Percentiles rank a stretch among this genome's conserved stretches.
Conservation (phyloP, 2,329 filamentous ascomycete genomes). For the Cladosporium sp. region DNA sequence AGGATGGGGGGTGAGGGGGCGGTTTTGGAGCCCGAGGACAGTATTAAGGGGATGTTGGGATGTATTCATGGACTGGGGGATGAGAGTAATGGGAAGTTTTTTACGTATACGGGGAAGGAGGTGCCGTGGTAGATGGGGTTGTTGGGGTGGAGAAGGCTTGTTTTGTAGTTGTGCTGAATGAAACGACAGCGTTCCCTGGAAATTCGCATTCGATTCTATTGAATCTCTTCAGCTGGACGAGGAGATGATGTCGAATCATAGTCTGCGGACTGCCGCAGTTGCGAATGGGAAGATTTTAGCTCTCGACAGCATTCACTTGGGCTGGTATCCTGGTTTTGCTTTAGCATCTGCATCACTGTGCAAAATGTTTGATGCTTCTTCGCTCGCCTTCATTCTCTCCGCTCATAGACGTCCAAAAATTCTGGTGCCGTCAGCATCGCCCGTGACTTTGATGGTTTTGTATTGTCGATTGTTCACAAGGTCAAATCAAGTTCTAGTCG, state of each 20-base stretch:
- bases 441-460: too few relatives aligned
- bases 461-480: too few relatives aligned
- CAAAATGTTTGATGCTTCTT: not conserved
- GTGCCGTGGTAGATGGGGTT: slow-evolving; percentile 30
- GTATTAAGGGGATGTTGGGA: slow-evolving; percentile 37
- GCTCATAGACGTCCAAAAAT: too few relatives aligned
- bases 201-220: not conserved
- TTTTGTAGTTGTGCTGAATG: too few relatives aligned
- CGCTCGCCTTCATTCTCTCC: not conserved
- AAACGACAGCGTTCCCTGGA: not conserved
- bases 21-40: slow-evolving; percentile 34
- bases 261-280: not conserved
- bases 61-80: slow-evolving; percentile 30
- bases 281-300: not conserved
- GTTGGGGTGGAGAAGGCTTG: too few relatives aligned
- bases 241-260: not conserved
- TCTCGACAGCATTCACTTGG: not conserved
- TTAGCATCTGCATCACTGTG: not conserved
- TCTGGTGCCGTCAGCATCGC: too few relatives aligned
- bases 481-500: too few relatives aligned
- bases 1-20: slow-evolving; percentile 39
- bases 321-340: not conserved
- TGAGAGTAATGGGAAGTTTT: slow-evolving; percentile 35
- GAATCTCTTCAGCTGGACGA: not conserved
- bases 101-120: slow-evolving; percentile 31